Base-by-base conservation (phyloP, 176 grass and related monocot genomes). In the Saccharum officinarum region DNA sequence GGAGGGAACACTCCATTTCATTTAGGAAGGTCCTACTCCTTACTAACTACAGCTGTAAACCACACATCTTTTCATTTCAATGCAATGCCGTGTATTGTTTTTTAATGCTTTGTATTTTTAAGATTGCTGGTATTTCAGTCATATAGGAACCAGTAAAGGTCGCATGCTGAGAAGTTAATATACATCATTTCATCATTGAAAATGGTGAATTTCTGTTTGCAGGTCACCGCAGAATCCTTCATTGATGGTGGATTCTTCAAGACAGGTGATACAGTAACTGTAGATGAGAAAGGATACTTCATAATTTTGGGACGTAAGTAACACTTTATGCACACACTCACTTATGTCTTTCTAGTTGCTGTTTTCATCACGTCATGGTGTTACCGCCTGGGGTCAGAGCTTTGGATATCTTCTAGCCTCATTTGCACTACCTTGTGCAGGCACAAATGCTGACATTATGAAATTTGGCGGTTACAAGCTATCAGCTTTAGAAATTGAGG, bases 391-490 rank as follows among this genome's bases (percentile, higher is more conserved):
- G 4, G 25, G 34, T 72, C 63, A 10, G 0, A 44, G 54, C 74
- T 75, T 67, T 41, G 28, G 47, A 41, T 60, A 60, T 5, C 17
- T 80, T 8, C 3, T 55, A 37, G 6, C 17, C 73, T 86, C 66
- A 86, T 73, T 57, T 82, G 16, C 81, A 77, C 31, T 47, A 26
- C 39, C 74, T 15, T 89, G 18, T 84, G 77, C 87, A 98, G 96
- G 96, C 71, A 98, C 89, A 84, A 98, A 98, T 86, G 96, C 96
- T 69, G 96, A 95, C 79, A 98, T 98, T 67, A 98, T 98, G 91
- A 98, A 98, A 98, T 86, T 98, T 79, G 96, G 96, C 61, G 93
- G 96, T 83, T 98, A 95, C 77, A 98, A 98, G 72, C 76, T 98
- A 18, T 98, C 96, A 30, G 91, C 96, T 55, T 84, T 98, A 85